Base-by-base conservation (phyloP, 23 red algal genomes). In the Cyanidiococcus yangmingshanensis region DNA sequence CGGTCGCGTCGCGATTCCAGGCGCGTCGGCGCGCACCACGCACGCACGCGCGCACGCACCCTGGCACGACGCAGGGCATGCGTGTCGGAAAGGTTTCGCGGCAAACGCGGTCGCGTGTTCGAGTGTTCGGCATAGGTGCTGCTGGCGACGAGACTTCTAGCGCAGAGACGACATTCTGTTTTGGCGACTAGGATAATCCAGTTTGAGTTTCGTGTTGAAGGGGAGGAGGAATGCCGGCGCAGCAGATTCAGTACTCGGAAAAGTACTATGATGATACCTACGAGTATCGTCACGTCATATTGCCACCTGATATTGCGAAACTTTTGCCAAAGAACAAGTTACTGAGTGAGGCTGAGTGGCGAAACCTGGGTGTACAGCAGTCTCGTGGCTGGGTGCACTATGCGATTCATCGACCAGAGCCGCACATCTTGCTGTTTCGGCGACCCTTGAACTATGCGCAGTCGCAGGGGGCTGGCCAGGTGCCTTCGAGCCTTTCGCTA, bases 191-290 rank as follows among this genome's bases (percentile, higher is more conserved):
- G n/a, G n/a, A n/a, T n/a, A n/a, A n/a, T n/a, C n/a, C n/a, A n/a
- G n/a, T n/a, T n/a, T n/a, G n/a, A n/a, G n/a, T n/a, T n/a, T n/a
- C n/a, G n/a, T n/a, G n/a, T n/a, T n/a, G n/a, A n/a, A n/a, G n/a
- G n/a, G n/a, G n/a, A n/a, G n/a, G n/a, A 15, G 21, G 45, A 54
- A 96, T 96, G 92, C 88, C 92, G 58, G 74, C 87, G 26, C 85
- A 83, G 38, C 88, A 98, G 71, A 98, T 98, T 76, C 89, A 92
- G 79, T 98, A 98, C 51, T 98, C 94, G 39, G 94, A 98, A 58
- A 98, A 98, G 83, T 98, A 98, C 81, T 91, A 91, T 32, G 94
- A 98, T 76, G 94, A 98, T 57, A 79, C 81, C 27, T 98, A 86
- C 68, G 94, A 98, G 74, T 98, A 89, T 68, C 82, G 92, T 12